A percentile compares a stretch with the other conserved stretches of the same genome.
Evolutionary conservation across 148 eudicot genomes (phyloP).

Genomic region (Nyssa sinensis): DNA sequence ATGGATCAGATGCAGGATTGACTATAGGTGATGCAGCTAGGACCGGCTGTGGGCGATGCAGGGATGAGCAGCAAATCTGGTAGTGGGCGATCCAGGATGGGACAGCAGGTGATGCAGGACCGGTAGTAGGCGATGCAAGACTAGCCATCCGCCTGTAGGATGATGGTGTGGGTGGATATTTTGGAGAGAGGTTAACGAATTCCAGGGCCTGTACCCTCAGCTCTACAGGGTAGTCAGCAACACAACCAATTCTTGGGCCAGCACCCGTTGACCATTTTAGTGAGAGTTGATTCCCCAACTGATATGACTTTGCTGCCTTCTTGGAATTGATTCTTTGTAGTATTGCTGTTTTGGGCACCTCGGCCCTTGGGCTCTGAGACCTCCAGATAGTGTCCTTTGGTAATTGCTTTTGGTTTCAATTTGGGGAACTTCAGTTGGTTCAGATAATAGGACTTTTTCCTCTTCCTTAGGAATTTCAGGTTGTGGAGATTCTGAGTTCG

Average conservation of each 20-base stretch:
- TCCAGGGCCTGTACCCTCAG: slow-evolving; percentile 75
- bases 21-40: too few species aligned
- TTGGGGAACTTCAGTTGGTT: slow-evolving; percentile 21
- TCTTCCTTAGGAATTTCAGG: slow-evolving; percentile 16
- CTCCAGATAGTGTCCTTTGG: slow-evolving; percentile 76
- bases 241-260: slow-evolving; percentile 85
- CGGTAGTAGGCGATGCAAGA: slow-evolving; percentile 26
- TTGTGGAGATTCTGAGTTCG: slow-evolving; percentile 27
- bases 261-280: slow-evolving; percentile 76
- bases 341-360: slow-evolving; percentile 57
- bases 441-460: slow-evolving; percentile 17
- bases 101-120: slow-evolving; percentile 15
- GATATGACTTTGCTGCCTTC: slow-evolving; percentile 49
- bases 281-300: slow-evolving; percentile 66
- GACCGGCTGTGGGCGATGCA: too few species aligned
- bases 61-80: too few species aligned
- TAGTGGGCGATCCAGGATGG: too few species aligned
- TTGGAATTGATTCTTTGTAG: slow-evolving; percentile 73
- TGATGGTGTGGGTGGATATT: slow-evolving; percentile 19
- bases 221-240: slow-evolving; percentile 79
- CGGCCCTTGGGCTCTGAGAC: slow-evolving; percentile 75
- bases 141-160: slow-evolving; percentile 15
- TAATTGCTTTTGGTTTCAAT: slow-evolving; percentile 34
- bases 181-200: slow-evolving; percentile 69
- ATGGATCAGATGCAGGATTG: too few species aligned